A percentile compares a stretch with the other conserved stretches of the same genome.
These are phyloP conservation scores for Spathaspora gorwiae DNA, from an alignment of 805 yeast genomes.

Conservation along the genomic window DNA sequence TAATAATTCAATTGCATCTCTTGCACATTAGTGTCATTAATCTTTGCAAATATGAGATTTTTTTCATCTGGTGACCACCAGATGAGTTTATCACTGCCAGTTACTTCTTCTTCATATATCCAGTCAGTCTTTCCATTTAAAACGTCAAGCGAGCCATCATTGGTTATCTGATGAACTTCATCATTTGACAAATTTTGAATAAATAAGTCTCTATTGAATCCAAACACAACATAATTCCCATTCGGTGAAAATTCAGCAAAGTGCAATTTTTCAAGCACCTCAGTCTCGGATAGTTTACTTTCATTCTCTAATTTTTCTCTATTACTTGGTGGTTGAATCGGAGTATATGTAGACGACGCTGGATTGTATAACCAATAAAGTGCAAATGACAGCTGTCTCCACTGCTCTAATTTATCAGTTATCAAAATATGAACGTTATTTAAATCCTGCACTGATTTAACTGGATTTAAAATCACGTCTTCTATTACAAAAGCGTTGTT, in stretches of 20 bases:
- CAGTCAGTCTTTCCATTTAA: slow-evolving; percentile 75
- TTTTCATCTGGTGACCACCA: slow-evolving; percentile 74
- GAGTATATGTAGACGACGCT: slow-evolving; percentile 20
- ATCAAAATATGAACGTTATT: slow-evolving; percentile 45
- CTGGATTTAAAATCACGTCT: slow-evolving; percentile 34
- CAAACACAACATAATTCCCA: slow-evolving; percentile 53
- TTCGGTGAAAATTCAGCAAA: slow-evolving; percentile 62
- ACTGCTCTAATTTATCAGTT: slow-evolving; percentile 45
- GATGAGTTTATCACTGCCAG: slow-evolving; percentile 51
- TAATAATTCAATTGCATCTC: slow-evolving; percentile 49
- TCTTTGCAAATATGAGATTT: slow-evolving; percentile 47
- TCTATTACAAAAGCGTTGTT: slow-evolving; percentile 31
- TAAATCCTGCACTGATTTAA: slow-evolving; percentile 41
- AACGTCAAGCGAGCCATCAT: slow-evolving; percentile 48
- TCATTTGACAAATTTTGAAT: slow-evolving; percentile 32
- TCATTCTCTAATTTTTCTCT: neutral
- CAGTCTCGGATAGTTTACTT: slow-evolving; percentile 7
- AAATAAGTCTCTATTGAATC: slow-evolving; percentile 52
- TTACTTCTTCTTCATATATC: slow-evolving; percentile 81
- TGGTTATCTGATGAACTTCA: slow-evolving; percentile 33
- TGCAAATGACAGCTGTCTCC: slow-evolving; percentile 37
- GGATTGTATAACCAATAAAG: slow-evolving; percentile 35
- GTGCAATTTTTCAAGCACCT: slow-evolving; percentile 29
- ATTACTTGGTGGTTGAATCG: slow-evolving; percentile 26
- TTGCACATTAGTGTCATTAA: slow-evolving; percentile 58